Conservation (phyloP, 2,329 filamentous ascomycete species). For the Bipolaris cookei region DNA sequence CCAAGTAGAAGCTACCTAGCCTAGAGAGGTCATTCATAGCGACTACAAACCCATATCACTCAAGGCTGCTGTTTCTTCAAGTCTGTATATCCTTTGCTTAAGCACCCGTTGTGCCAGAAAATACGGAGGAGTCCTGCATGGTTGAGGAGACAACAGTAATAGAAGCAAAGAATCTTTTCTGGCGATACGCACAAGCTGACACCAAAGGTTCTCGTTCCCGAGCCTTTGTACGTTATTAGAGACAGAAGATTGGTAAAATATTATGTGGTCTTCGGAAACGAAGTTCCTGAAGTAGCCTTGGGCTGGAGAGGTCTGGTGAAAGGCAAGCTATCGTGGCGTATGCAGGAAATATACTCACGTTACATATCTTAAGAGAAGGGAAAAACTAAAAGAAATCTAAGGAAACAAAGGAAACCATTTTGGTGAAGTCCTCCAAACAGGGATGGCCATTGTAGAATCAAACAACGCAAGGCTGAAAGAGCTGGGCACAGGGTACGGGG, state of each 20-base stretch:
- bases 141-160: not conserved
- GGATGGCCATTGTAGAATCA: not conserved
- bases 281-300: not conserved
- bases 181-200: slow-evolving; percentile 10
- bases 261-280: not conserved
- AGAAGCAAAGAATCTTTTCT: not conserved
- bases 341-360: not conserved
- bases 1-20: not conserved
- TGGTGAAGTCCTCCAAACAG: not conserved
- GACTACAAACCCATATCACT: not conserved
- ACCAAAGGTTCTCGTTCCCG: not conserved
- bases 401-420: not conserved
- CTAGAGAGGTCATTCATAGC: not conserved
- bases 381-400: not conserved
- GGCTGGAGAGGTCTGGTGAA: slow-evolving; percentile 3
- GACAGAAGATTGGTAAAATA: not conserved
- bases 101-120: not conserved
- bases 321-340: not conserved
- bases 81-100: not conserved
- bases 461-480: slow-evolving; percentile 2
- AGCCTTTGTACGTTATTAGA: not conserved
- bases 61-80: not conserved
- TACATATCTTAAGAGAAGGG: not conserved
- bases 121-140: no score
- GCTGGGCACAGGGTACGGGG: slow-evolving; percentile 5